Percentiles rank a stretch among this genome's conserved stretches.
phyloP scores from a whole-genome alignment of 495 filamentous ascomycete species.

The Letharia columbiana region DNA sequence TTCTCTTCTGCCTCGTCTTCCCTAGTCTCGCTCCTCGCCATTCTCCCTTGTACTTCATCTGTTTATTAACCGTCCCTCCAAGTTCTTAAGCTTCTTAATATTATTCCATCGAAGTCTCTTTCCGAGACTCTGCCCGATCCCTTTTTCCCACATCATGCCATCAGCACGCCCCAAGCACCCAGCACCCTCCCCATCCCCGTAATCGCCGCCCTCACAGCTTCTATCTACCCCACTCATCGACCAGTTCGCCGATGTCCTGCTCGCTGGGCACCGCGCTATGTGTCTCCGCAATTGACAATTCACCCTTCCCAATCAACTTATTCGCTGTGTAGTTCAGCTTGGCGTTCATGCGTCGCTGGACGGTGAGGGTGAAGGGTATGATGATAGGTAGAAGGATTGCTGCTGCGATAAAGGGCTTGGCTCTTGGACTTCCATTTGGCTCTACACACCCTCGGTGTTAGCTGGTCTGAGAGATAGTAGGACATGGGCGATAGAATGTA shows the following conservation, averaged over 20 bases:
- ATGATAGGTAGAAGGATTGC: not conserved
- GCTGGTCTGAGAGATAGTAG: not conserved
- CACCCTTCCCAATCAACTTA: not conserved
- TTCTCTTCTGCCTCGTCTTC: not conserved
- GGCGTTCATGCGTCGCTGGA: not conserved
- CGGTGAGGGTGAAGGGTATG: not conserved
- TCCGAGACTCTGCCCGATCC: not conserved
- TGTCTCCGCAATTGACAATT: not conserved
- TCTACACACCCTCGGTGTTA: not conserved
- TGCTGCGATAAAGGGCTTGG: not conserved
- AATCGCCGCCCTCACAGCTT: not conserved
- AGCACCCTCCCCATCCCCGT: not conserved
- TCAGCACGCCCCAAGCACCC: not conserved
- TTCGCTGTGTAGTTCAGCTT: not conserved
- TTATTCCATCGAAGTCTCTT: not conserved
- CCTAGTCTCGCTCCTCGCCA: not conserved
- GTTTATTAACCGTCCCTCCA: no score
- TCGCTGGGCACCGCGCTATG: not conserved
- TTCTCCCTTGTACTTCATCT: not conserved
- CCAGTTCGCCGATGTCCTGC: not conserved
- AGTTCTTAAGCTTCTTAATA: not conserved
- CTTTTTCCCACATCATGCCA: not conserved
- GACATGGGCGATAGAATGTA: not conserved
- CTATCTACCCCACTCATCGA: not conserved
- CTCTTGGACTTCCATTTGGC: not conserved